These are phyloP conservation scores for Colletotrichum cuscutae DNA, from an alignment of 2,329 filamentous ascomycete species.

Conservation along the genomic window DNA sequence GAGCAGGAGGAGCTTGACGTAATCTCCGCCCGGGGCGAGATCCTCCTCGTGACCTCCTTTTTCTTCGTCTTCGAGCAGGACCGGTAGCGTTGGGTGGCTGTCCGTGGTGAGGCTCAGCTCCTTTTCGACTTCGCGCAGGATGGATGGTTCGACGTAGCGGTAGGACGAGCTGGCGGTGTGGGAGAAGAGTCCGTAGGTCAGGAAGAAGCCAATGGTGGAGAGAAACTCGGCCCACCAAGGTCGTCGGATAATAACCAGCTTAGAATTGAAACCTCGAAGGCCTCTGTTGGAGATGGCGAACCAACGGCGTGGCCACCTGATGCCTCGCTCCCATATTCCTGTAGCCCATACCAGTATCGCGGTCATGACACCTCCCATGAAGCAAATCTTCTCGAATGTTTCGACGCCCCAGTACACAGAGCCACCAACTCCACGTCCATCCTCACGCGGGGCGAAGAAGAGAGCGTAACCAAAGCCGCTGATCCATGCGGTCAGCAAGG, in stretches of 20 bases:
- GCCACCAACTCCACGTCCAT: conserved; percentile 89
- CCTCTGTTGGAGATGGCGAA: conserved; percentile 90
- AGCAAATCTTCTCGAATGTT: conserved; percentile 87
- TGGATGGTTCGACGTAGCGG: conserved; percentile 76
- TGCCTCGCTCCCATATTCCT: conserved; percentile 94
- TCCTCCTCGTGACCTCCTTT: conserved; percentile 85
- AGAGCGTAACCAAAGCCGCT: conserved; percentile 87
- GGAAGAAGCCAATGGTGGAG: conserved; percentile 78
- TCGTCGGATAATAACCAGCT: conserved; percentile 88
- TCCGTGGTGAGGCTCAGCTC: conserved; percentile 61
- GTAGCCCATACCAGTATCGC: conserved; percentile 91
- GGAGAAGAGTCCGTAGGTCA: conserved; percentile 80
- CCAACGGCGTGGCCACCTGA: conserved; percentile 94
- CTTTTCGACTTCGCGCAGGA: conserved; percentile 69
- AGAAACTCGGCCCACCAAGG: conserved; percentile 83
- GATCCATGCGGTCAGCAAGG: conserved; percentile 83
- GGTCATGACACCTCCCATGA: conserved; percentile 91
- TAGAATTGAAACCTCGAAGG: conserved; percentile 92
- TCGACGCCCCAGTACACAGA: conserved; percentile 98
- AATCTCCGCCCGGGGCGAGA: conserved; percentile 87
- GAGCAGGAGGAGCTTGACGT: conserved; percentile 88
- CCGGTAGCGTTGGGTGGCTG: conserved; percentile 52
- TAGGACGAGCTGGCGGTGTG: conserved; percentile 76
- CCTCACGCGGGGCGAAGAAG: conserved; percentile 95
- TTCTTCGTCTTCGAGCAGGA: conserved; percentile 67